Conservation (phyloP, 108 stramenopile genomes). For the Nannochloropsis oceanica region DNA sequence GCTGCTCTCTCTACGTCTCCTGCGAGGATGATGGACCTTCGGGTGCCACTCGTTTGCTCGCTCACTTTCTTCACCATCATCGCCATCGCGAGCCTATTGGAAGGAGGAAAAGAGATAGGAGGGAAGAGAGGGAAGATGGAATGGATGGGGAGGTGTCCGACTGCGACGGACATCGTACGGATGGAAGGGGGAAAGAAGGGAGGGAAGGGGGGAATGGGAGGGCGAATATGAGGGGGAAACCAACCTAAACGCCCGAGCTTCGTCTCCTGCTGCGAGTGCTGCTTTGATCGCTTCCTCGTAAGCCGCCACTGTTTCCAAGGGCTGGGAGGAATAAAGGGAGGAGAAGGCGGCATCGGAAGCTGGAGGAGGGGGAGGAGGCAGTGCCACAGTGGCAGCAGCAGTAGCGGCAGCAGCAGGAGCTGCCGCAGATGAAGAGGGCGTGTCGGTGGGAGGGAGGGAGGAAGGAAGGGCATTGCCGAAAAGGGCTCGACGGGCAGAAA, state of each 20-base stretch:
- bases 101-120: too few relatives aligned
- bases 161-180: too few relatives aligned
- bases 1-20: neutral
- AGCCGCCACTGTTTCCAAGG: neutral
- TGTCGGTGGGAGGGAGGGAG: neutral
- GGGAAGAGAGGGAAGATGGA: too few relatives aligned
- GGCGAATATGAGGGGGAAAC: too few relatives aligned
- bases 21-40: neutral
- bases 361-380: slow-evolving; percentile 50
- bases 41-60: neutral
- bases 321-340: neutral
- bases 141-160: too few relatives aligned
- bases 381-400: slow-evolving; percentile 59
- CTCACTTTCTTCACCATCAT: neutral
- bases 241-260: neutral
- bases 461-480: neutral
- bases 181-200: too few relatives aligned
- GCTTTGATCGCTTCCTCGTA: neutral
- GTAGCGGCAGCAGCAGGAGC: too few relatives aligned
- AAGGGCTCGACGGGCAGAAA: too few relatives aligned
- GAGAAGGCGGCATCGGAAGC: neutral
- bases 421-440: slow-evolving; percentile 38
- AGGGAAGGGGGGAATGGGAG: too few relatives aligned
- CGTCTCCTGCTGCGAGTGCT: neutral
- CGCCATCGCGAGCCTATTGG: neutral